These are phyloP conservation scores for Domatiomyces globalis DNA, from an alignment of 2,329 filamentous ascomycete genomes.

Conservation along the genomic window DNA sequence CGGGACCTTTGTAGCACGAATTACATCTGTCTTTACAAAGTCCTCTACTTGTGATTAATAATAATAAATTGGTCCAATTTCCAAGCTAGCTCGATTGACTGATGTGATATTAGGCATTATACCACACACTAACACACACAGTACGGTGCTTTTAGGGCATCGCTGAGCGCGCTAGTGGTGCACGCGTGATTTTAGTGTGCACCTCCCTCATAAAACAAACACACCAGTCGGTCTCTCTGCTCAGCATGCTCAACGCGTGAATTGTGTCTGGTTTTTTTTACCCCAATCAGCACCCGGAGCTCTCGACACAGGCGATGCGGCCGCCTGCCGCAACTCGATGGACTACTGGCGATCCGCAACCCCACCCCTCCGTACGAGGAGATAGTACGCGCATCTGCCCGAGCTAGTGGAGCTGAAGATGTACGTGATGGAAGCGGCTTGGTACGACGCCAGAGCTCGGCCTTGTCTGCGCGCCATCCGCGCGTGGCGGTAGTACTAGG, in stretches of 20 bases:
- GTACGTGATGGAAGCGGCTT: not conserved
- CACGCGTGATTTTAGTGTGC: no score
- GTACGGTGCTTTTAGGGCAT: no score
- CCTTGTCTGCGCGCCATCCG: constrained; percentile 43
- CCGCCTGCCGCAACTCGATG: not conserved
- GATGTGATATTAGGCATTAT: not conserved
- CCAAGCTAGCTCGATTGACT: not conserved
- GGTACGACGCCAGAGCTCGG: not conserved
- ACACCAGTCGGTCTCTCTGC: no score
- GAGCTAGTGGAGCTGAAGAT: not conserved
- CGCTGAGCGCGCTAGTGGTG: no score
- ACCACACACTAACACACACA: no score
- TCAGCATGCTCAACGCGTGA: no score
- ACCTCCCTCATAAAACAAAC: no score
- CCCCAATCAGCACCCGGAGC: not conserved
- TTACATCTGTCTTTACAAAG: not conserved
- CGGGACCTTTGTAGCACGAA: not conserved
- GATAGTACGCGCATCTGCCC: not conserved
- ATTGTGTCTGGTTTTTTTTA: no score
- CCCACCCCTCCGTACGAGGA: constrained; percentile 7
- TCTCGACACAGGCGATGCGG: not conserved
- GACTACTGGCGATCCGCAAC: constrained; percentile 1
- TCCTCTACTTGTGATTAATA: not conserved
- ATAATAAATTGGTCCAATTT: not conserved
- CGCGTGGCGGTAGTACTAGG: constrained; percentile 66